Conservation (phyloP, 768 basidiomycete genomes). For the Myochromella boudieri region DNA sequence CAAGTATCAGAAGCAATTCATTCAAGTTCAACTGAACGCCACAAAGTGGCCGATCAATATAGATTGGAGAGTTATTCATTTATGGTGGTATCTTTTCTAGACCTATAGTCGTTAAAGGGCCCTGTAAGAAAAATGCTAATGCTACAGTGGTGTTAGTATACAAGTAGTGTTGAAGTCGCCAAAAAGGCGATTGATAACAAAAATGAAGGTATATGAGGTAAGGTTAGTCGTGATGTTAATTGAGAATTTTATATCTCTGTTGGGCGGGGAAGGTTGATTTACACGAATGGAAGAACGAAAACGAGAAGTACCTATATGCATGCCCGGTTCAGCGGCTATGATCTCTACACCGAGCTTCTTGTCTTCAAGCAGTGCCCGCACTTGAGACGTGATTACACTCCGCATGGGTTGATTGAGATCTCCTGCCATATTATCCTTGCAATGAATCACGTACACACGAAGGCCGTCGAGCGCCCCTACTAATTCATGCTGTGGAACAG, state of each 20-base stretch:
- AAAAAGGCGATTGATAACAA: no score
- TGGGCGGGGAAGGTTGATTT: neutral
- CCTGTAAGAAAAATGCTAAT: conserved; percentile 30
- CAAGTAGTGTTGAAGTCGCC: conserved; percentile 25
- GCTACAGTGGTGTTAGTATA: conserved; percentile 39
- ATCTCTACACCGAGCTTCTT: conserved; percentile 72
- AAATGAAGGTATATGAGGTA: conserved; percentile 2
- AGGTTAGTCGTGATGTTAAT: conserved; percentile 3
- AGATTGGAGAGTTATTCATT: no score
- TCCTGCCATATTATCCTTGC: conserved; percentile 72
- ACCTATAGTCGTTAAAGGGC: no score
- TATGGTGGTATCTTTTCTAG: no score
- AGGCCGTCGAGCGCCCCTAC: conserved; percentile 56
- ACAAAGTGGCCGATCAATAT: no score
- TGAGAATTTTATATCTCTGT: conserved; percentile 34
- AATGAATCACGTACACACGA: conserved; percentile 80
- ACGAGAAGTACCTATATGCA: conserved; percentile 66
- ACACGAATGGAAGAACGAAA: neutral
- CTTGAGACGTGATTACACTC: conserved; percentile 73
- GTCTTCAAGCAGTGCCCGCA: conserved; percentile 58
- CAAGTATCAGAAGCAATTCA: no score
- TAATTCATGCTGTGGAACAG: conserved; percentile 42
- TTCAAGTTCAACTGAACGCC: no score
- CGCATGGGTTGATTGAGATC: conserved; percentile 50
- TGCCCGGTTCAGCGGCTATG: conserved; percentile 74